A percentile compares a stretch with the other conserved stretches of the same genome.
phyloP scores from a whole-genome alignment of 306 rosid genomes.

The Mimosa pudica region DNA sequence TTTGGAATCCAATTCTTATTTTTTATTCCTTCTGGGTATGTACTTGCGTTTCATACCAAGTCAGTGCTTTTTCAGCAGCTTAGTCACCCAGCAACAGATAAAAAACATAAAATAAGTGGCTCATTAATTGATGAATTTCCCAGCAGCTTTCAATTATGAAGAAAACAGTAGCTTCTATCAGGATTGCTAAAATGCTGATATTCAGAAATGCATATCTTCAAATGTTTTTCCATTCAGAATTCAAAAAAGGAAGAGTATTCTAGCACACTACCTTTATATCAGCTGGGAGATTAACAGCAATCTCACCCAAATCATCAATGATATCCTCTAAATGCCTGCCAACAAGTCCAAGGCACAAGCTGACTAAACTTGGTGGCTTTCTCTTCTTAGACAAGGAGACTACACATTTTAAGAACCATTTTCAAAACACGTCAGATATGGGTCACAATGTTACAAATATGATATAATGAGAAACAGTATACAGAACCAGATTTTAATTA shows the following conservation, averaged over 20 bases:
- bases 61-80: not conserved
- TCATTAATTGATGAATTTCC: not conserved
- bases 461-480: not conserved
- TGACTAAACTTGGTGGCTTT: conserved; percentile 67
- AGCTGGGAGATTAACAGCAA: conserved; percentile 64
- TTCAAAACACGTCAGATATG: conserved; percentile 14
- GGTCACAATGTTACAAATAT: not conserved
- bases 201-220: not conserved
- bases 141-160: not conserved
- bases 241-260: conserved; percentile 20
- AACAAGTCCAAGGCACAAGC: conserved; percentile 74
- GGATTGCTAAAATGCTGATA: not conserved
- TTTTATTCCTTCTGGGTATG: not conserved
- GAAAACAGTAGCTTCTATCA: not conserved
- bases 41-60: not conserved
- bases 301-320: conserved; percentile 67
- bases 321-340: conserved; percentile 89
- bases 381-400: conserved; percentile 50
- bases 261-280: conserved; percentile 65
- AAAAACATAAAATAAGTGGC: not conserved
- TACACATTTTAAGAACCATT: conserved; percentile 33
- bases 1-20: not conserved
- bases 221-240: not conserved
- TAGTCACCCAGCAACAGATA: not conserved
- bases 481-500: conserved; percentile 5